Base-by-base conservation (phyloP, 345 rosid species). In the Alliaria petiolata region DNA sequence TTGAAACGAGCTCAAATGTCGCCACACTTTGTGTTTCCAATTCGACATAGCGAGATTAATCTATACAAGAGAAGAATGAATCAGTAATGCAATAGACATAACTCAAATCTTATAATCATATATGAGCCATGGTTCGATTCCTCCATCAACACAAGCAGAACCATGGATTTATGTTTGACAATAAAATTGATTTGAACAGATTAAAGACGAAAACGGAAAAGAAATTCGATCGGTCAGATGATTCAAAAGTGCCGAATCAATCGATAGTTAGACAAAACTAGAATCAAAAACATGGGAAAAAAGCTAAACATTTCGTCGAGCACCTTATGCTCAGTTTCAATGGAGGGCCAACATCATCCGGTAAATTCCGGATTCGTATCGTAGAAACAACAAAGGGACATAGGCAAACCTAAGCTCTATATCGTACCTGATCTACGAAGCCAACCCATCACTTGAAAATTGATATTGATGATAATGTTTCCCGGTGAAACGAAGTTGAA, bases 11-110 rank as follows among this genome's bases (percentile, higher is more conserved):
- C 62, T 40, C 45, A 52, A 7, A 19, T 59, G 26, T 61, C 52
- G 30, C 62, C 67, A 78, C n/a, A 65, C 6, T 70, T 70, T 78
- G 25, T 54, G 74, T 66, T 70, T 80, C 81, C 59, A 61, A 38
- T 74, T 76, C 62, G 71, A 60, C 76, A 75, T 77, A 6, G 46
- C 38, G 5, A 55, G 34, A 10, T 15, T 19, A 55, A 76, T 46
- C 74, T 69, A 76, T 5, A 40, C 34, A 30, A 11, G 0, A 14
- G 17, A 34, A 36, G 15, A 62, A 53, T 36, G 44, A 60, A 51
- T 52, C 50, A 60, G 56, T 40, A 8, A 68, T 40, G 14, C 30
- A 33, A 47, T 3, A 53, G 53, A 50, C 39, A 59, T 43, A 7
- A 17, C 22, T 5, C 52, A 15, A 16, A 9, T 10, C 62, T 26